These are phyloP conservation scores for Cerrena zonata DNA, from an alignment of 1,284 basidiomycete genomes.

Conservation along the genomic window DNA sequence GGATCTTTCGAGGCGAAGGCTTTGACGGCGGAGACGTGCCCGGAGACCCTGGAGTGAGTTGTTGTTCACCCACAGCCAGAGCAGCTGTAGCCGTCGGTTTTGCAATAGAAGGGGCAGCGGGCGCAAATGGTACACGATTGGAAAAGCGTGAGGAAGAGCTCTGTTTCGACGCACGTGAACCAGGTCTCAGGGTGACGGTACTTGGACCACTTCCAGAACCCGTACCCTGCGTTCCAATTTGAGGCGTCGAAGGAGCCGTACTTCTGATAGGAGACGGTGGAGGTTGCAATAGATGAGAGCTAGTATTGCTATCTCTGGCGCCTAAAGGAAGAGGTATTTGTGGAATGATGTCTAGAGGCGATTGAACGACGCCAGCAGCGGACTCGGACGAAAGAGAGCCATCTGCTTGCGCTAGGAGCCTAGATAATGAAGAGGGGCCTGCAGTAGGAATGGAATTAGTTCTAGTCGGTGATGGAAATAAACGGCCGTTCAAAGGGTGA, in stretches of 20 bases:
- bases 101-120: too few relatives aligned
- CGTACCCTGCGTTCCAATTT: too few relatives aligned
- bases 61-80: slow-evolving; percentile 47
- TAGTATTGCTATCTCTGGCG: slow-evolving; percentile 19
- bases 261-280: slow-evolving; percentile 15
- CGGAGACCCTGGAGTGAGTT: slow-evolving; percentile 29
- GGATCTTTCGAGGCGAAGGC: too few relatives aligned
- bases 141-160: slow-evolving; percentile 64
- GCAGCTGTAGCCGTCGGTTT: slow-evolving; percentile 70
- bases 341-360: background rate
- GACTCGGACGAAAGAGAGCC: too few relatives aligned
- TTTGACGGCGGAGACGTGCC: too few relatives aligned
- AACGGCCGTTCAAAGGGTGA: slow-evolving; percentile 54
- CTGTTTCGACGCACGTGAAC: slow-evolving; percentile 59
- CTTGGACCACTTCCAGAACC: slow-evolving; percentile 36
- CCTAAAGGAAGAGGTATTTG: background rate
- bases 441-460: slow-evolving; percentile 62
- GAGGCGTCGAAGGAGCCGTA: slow-evolving; percentile 12
- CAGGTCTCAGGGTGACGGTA: slow-evolving; percentile 59
- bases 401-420: slow-evolving; percentile 66
- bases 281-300: slow-evolving; percentile 12
- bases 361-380: background rate
- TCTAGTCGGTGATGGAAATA: slow-evolving; percentile 57
- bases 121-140: slow-evolving; percentile 52
- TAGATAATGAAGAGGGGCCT: slow-evolving; percentile 69